Evolutionary conservation across 176 grass and related monocot genomes (phyloP).

Genomic region (Eleusine indica): DNA sequence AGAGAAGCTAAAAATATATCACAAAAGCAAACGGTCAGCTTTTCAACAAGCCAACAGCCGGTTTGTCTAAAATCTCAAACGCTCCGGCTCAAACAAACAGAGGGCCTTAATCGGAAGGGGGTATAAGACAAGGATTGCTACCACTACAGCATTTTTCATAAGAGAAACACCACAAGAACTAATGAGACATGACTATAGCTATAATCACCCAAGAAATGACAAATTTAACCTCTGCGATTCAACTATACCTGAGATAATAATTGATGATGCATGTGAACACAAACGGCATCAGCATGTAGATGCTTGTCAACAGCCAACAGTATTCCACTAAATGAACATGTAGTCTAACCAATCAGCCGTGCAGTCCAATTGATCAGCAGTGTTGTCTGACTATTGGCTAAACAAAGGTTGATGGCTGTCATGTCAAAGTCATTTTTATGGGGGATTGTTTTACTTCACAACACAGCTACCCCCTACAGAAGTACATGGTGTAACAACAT

Average conservation of each 20-base stretch:
- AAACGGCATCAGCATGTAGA: neutral
- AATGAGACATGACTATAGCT: neutral
- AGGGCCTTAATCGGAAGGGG: neutral
- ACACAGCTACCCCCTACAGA: too few species aligned
- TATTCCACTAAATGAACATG: neutral
- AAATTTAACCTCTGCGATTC: neutral
- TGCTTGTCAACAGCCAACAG: neutral
- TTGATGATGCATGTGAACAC: neutral
- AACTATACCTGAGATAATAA: slow-evolving; percentile 12
- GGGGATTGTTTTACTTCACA: too few species aligned
- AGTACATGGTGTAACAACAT: too few species aligned
- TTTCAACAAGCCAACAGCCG: too few species aligned
- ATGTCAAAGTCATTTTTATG: too few species aligned
- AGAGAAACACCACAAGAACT: neutral
- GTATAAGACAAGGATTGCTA: slow-evolving; percentile 9
- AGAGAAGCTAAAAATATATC: neutral
- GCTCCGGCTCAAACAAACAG: too few species aligned
- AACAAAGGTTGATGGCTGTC: neutral
- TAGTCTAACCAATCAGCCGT: neutral
- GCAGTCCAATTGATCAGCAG: too few species aligned
- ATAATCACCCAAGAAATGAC: slow-evolving; percentile 8
- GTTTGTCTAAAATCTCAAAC: too few species aligned
- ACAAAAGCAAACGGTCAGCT: too few species aligned
- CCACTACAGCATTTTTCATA: neutral
- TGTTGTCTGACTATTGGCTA: neutral